Conservation (phyloP, 441 rosid species). For the Raphanus hybrid region DNA sequence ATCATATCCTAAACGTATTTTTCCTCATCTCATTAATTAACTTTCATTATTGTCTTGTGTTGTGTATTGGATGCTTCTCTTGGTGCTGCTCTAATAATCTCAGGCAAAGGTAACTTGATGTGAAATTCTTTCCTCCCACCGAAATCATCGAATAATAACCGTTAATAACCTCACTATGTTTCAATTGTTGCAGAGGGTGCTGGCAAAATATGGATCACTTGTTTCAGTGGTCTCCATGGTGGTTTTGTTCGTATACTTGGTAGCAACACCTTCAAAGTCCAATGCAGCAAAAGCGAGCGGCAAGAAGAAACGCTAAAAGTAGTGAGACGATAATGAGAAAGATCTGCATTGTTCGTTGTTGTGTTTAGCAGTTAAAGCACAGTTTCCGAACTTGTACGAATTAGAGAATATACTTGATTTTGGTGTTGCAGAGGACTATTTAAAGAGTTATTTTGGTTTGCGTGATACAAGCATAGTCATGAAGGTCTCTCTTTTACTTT, state of each 20-base stretch:
- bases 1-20: not conserved
- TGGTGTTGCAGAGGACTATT: constrained; percentile 24
- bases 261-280: constrained; percentile 56
- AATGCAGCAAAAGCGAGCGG: constrained; percentile 63
- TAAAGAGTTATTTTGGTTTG: constrained; percentile 31
- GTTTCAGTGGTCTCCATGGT: constrained; percentile 76
- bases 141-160: not conserved
- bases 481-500: constrained; percentile 5
- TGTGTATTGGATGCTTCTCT: not conserved
- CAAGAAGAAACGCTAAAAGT: constrained; percentile 74
- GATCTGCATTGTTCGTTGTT: constrained; percentile 18
- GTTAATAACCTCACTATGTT: not conserved
- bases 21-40: not conserved
- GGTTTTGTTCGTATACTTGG: constrained; percentile 68
- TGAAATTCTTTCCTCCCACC: not conserved
- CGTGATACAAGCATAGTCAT: constrained; percentile 22
- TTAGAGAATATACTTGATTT: constrained; percentile 28
- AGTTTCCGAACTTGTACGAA: constrained; percentile 33
- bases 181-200: constrained; percentile 42
- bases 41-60: not conserved
- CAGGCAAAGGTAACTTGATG: constrained; percentile 4
- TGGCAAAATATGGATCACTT: constrained; percentile 81
- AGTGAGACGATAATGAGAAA: constrained; percentile 24
- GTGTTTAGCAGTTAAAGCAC: constrained; percentile 29
- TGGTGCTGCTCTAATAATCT: not conserved